Evolutionary conservation across 2,329 filamentous ascomycete species (phyloP), one percentile per base, ranked within the genome.

Genomic region (Polytolypa hystricis): DNA sequence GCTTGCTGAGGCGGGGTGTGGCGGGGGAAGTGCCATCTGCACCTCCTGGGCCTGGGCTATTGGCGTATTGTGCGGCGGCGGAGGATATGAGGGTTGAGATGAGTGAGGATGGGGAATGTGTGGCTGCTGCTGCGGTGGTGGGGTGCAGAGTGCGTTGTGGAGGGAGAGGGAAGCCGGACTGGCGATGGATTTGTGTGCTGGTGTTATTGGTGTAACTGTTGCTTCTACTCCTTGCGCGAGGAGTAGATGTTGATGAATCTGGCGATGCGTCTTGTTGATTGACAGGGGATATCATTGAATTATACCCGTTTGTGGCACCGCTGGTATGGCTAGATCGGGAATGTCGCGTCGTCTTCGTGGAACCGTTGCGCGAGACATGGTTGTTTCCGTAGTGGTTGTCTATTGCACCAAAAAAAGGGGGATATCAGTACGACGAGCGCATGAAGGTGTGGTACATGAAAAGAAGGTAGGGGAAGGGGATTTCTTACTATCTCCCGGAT

Each of bases 1-100:
- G 65, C 20, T 71, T 57, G 30, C 65, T 70, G 25, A 75, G 51
- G 9, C 43, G 53, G 4, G 56, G 49, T 0, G 56, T 57, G 6
- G 53, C 51, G 9, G 52, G 48, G 5, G 48, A 51, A 2, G 50
- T 42, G 11, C 19, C 32, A 11, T 23, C 27, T 12, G 28, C 7
- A n/a, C n/a, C n/a, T n/a, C n/a, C n/a, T n/a, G n/a, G n/a, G n/a
- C n/a, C n/a, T n/a, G n/a, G n/a, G n/a, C n/a, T n/a, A n/a, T n/a
- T n/a, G 4, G 28, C 31, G 10, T 30, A n/a, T 9, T 31, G 35
- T n/a, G 27, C 19, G 5, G 28, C 35, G 14, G 28, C 28, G n/a
- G 35, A 23, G n/a, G 28, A 30, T 15, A 37, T 37, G 11, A 37
- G 17, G 10, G 35, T 30, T 8, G 35, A 37, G 28, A 37, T 25